phyloP scores from a whole-genome alignment of 257 asterid species.

The Petunia secreta region DNA sequence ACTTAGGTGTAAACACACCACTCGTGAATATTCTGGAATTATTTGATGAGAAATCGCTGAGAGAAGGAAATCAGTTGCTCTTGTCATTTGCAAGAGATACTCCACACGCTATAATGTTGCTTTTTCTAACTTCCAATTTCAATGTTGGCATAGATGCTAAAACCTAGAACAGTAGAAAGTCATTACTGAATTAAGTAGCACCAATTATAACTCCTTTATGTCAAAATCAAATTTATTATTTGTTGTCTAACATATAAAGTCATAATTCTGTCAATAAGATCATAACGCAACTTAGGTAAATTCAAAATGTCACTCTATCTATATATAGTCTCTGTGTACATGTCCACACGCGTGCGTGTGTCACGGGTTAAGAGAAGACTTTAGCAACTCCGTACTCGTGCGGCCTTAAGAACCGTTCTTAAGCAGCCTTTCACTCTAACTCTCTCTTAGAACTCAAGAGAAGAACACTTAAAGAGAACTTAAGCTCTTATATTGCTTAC shows the following conservation, averaged over 20 bases:
- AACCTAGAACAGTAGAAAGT: neutral
- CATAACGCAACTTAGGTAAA: neutral
- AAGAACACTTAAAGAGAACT: too few species aligned
- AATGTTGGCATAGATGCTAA: neutral
- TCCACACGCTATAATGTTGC: neutral
- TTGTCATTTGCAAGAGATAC: neutral
- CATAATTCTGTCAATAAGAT: neutral
- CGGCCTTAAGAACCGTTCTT: too few species aligned
- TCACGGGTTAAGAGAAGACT: too few species aligned
- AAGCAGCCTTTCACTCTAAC: too few species aligned
- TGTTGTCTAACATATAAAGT: conserved; percentile 5
- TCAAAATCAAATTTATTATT: neutral
- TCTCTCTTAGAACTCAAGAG: too few species aligned
- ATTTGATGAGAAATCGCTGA: neutral
- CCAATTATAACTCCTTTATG: neutral
- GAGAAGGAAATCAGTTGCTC: neutral
- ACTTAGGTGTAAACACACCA: neutral
- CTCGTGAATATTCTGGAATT: neutral
- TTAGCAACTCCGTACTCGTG: too few species aligned
- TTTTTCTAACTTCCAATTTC: neutral
- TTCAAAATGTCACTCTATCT: neutral
- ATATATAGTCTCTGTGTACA: neutral
- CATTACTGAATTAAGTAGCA: neutral
- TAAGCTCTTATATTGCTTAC: too few species aligned
- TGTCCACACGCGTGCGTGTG: too few species aligned